A percentile compares a stretch with the other conserved stretches of the same genome.
Evolutionary conservation across 208 protist species (phyloP).

Genomic region (Trypanosoma boissoni): DNA sequence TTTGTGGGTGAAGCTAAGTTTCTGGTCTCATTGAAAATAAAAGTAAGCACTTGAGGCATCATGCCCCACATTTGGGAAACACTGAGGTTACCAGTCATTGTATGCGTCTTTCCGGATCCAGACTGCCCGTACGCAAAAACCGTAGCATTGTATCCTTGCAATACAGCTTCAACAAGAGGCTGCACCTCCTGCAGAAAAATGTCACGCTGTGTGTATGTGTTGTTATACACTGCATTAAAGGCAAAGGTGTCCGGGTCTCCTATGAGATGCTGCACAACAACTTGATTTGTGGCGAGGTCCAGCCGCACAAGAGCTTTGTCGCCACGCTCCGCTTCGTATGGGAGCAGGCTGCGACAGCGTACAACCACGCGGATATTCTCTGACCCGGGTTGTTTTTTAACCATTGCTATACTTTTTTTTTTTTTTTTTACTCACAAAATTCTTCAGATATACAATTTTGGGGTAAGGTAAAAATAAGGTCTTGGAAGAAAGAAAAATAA

Average conservation of each 20-base stretch:
- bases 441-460: not conserved
- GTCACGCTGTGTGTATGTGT: conserved; percentile 90
- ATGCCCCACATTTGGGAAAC: conserved; percentile 84
- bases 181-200: conserved; percentile 89
- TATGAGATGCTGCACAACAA: conserved; percentile 83
- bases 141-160: conserved; percentile 92
- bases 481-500: no score
- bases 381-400: conserved; percentile 59
- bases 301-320: conserved; percentile 86
- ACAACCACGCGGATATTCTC: conserved; percentile 92
- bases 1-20: conserved; percentile 79
- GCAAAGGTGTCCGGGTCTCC: conserved; percentile 83
- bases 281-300: conserved; percentile 84
- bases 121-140: conserved; percentile 93
- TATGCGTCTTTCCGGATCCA: conserved; percentile 91
- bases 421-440: conserved; percentile 3
- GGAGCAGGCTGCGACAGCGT: conserved; percentile 75
- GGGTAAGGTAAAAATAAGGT: not conserved
- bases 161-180: conserved; percentile 79
- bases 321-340: conserved; percentile 79
- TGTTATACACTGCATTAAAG: conserved; percentile 92
- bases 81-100: conserved; percentile 87
- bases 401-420: conserved; percentile 33
- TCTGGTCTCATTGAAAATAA: conserved; percentile 85
- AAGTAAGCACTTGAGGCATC: conserved; percentile 89